Percentiles rank a stretch among this genome's conserved stretches.
These are phyloP conservation scores for Aureobasidium sp. DNA, from an alignment of 2,329 filamentous ascomycete genomes.

Conservation along the genomic window DNA sequence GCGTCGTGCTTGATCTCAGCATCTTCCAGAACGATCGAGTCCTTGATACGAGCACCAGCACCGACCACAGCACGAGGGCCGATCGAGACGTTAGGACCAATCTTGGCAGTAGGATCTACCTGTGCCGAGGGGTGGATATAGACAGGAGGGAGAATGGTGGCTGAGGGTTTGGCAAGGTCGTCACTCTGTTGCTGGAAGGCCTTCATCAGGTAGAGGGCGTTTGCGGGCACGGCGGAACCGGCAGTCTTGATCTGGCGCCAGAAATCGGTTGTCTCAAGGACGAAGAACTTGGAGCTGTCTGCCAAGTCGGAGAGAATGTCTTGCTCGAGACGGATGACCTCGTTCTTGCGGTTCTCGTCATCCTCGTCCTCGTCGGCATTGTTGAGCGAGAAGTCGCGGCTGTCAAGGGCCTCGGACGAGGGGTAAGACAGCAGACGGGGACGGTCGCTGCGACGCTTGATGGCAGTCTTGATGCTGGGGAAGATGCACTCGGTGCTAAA, in stretches of 20 bases:
- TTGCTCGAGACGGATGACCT: conserved; percentile 91
- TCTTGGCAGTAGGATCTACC: conserved; percentile 90
- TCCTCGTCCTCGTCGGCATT: conserved; percentile 56
- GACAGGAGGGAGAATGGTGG: conserved; percentile 84
- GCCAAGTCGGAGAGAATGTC: conserved; percentile 93
- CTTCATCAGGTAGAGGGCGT: conserved; percentile 92
- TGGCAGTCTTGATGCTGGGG: conserved; percentile 86
- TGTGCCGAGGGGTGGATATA: conserved; percentile 90
- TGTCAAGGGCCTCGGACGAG: conserved; percentile 85
- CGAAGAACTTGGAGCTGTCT: conserved; percentile 96
- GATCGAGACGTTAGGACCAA: conserved; percentile 93
- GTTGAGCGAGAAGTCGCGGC: conserved; percentile 45
- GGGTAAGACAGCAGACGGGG: conserved; percentile 92
- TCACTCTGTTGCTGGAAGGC: conserved; percentile 75
- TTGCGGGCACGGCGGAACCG: conserved; percentile 91
- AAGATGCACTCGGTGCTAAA: conserved; percentile 95
- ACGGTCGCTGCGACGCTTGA: conserved; percentile 89
- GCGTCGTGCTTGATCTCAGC: conserved; percentile 94
- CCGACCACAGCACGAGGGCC: conserved; percentile 82
- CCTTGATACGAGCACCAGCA: conserved; percentile 85
- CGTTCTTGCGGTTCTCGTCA: conserved; percentile 67
- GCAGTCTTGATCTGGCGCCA: conserved; percentile 99
- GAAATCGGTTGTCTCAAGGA: conserved; percentile 97
- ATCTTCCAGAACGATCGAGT: conserved; percentile 92
- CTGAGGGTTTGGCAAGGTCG: conserved; percentile 75